Percentiles rank a stretch among this genome's conserved stretches.
These are phyloP conservation scores for Penicillium sumatraense DNA, from an alignment of 2,329 filamentous ascomycete genomes.

Conservation along the genomic window DNA sequence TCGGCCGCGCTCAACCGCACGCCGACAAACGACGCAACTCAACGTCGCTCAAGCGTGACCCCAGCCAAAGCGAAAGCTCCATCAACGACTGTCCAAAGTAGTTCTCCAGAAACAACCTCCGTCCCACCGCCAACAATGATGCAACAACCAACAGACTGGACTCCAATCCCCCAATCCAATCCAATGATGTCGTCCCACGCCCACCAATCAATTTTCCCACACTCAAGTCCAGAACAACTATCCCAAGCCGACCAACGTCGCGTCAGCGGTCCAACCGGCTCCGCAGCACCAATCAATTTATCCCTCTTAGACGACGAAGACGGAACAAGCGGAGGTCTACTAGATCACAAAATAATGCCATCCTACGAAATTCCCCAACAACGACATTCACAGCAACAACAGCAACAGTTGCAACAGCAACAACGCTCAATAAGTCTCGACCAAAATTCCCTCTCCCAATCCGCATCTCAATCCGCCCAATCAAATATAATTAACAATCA, in stretches of 20 bases:
- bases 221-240: constrained; percentile 58
- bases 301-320: constrained; percentile 63
- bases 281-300: constrained; percentile 57
- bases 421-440: constrained; percentile 33
- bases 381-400: too few relatives aligned
- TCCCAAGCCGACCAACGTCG: constrained; percentile 46
- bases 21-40: constrained; percentile 35
- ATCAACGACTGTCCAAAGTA: constrained; percentile 35
- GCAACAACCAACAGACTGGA: constrained; percentile 41
- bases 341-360: constrained; percentile 26
- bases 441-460: too few relatives aligned
- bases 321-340: constrained; percentile 43
- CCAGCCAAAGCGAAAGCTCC: constrained; percentile 34
- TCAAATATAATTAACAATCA: too few relatives aligned
- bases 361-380: constrained; percentile 36
- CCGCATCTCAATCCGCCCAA: constrained; percentile 29
- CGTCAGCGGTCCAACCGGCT: constrained; percentile 27
- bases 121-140: constrained; percentile 32
- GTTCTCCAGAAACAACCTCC: constrained; percentile 39
- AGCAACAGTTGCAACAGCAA: too few relatives aligned
- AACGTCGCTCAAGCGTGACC: constrained; percentile 30
- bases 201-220: constrained; percentile 50
- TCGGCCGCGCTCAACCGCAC: constrained; percentile 36
- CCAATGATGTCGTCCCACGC: constrained; percentile 25
- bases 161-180: constrained; percentile 36